phyloP scores from a whole-genome alignment of 768 basidiomycete species.

The Boletus speciosus region DNA sequence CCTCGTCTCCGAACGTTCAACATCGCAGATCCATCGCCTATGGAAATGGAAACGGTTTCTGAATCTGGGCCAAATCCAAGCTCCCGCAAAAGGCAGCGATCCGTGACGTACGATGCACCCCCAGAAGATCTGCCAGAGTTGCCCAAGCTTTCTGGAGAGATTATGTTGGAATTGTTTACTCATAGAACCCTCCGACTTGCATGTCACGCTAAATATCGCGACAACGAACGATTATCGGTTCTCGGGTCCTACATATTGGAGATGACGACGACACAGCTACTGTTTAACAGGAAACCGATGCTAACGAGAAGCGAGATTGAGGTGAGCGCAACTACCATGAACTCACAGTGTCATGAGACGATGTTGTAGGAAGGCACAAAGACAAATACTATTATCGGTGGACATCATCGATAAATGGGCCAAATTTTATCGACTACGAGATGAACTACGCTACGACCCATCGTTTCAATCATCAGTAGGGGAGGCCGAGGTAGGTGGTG shows the following conservation, averaged over 20 bases:
- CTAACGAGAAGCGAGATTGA: conserved; percentile 46
- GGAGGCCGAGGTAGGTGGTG: conserved; percentile 38
- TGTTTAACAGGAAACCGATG: conserved; percentile 53
- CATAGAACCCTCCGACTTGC: conserved; percentile 58
- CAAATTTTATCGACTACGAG: conserved; percentile 34
- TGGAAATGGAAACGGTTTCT: conserved; percentile 29
- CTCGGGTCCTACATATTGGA: conserved; percentile 50
- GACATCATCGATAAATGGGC: conserved; percentile 38
- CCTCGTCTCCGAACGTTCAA: conserved; percentile 35
- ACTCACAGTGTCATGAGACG: conserved; percentile 19
- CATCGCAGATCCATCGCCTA: conserved; percentile 30
- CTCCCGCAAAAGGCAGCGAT: conserved; percentile 39
- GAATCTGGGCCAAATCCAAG: conserved; percentile 25
- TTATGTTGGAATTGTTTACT: conserved; percentile 66
- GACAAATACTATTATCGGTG: conserved; percentile 27
- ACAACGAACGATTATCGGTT: conserved; percentile 54
- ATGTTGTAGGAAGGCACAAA: conserved; percentile 25
- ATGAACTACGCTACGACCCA: conserved; percentile 33
- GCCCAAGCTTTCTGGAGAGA: conserved; percentile 50
- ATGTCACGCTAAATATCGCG: conserved; percentile 41
- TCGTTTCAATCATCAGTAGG: conserved; percentile 24
- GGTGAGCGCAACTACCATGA: conserved; percentile 38
- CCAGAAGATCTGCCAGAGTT: conserved; percentile 38
- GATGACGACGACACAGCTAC: conserved; percentile 40
- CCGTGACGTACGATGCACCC: conserved; percentile 28